phyloP scores from a whole-genome alignment of 805 yeast genomes.

The Nakazawaea laoshanensis region DNA sequence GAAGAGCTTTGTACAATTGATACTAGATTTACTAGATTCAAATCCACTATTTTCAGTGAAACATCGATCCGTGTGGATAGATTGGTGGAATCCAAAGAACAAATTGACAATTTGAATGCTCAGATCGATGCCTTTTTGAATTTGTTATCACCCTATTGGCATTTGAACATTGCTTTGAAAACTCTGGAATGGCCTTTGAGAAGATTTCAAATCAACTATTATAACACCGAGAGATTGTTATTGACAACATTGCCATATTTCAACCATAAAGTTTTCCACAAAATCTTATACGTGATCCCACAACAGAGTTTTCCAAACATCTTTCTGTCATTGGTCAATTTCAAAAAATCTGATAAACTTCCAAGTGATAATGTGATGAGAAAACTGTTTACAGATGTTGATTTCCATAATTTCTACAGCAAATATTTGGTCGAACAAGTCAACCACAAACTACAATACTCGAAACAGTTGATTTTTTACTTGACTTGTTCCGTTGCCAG shows the following conservation, averaged over 20 bases:
- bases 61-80: constrained; percentile 76
- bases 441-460: constrained; percentile 47
- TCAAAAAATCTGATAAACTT: constrained; percentile 50
- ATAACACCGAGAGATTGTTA: constrained; percentile 66
- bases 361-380: constrained; percentile 67
- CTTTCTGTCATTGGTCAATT: constrained; percentile 62
- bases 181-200: constrained; percentile 95
- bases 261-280: constrained; percentile 61
- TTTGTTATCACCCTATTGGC: constrained; percentile 69
- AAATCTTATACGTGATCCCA: constrained; percentile 65
- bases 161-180: constrained; percentile 63
- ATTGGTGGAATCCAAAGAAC: constrained; percentile 71
- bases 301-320: constrained; percentile 59
- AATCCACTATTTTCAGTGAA: constrained; percentile 70
- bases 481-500: constrained; percentile 63
- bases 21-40: constrained; percentile 64
- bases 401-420: constrained; percentile 59
- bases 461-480: constrained; percentile 70
- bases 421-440: constrained; percentile 43
- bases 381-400: constrained; percentile 66
- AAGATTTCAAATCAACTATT: constrained; percentile 77
- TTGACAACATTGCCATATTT: constrained; percentile 78
- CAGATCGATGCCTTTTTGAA: constrained; percentile 71
- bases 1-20: constrained; percentile 67
- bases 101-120: constrained; percentile 60